A percentile compares a stretch with the other conserved stretches of the same genome.
Conservation (phyloP, 495 filamentous ascomycete genomes). For the Hypoxylon lenormandii region DNA sequence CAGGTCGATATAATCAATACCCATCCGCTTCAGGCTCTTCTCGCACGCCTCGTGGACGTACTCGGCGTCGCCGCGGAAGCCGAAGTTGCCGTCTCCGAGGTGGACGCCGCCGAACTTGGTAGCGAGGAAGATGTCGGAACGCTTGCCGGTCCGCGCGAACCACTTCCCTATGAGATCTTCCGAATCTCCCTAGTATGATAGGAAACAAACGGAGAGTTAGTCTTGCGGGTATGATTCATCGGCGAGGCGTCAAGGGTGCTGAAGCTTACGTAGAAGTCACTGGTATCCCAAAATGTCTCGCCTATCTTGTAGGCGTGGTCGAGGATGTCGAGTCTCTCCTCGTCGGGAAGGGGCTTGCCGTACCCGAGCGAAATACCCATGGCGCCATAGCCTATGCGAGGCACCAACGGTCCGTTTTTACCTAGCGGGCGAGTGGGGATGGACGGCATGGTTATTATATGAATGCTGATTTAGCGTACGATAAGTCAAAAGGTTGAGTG, state of each 20-base stretch:
- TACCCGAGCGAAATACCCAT: slow-evolving; percentile 67
- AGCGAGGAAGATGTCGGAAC: slow-evolving; percentile 68
- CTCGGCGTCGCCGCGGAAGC: slow-evolving; percentile 60
- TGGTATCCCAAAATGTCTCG: slow-evolving; percentile 69
- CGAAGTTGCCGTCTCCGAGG: slow-evolving; percentile 17
- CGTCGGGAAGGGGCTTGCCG: slow-evolving; percentile 54
- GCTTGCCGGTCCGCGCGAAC: slow-evolving; percentile 66
- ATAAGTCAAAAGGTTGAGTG: background rate
- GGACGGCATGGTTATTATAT: slow-evolving; percentile 18
- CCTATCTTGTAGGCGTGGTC: slow-evolving; percentile 66
- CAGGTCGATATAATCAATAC: slow-evolving; percentile 63
- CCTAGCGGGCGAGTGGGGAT: slow-evolving; percentile 64
- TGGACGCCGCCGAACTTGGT: slow-evolving; percentile 65
- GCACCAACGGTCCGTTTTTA: slow-evolving; percentile 66
- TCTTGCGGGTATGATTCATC: slow-evolving; percentile 10
- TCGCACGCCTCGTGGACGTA: slow-evolving; percentile 63
- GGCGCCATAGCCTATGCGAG: slow-evolving; percentile 67
- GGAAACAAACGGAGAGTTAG: slow-evolving; percentile 9
- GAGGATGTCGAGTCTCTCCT: slow-evolving; percentile 62
- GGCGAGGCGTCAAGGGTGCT: no score
- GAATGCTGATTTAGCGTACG: background rate
- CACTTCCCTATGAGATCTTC: slow-evolving; percentile 70
- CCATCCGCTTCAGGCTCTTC: slow-evolving; percentile 62
- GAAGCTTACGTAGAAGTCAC: slow-evolving; percentile 58
- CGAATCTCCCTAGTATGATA: slow-evolving; percentile 54